These are phyloP conservation scores for Bruguiera parviflora DNA, from an alignment of 345 rosid genomes.

Conservation along the genomic window DNA sequence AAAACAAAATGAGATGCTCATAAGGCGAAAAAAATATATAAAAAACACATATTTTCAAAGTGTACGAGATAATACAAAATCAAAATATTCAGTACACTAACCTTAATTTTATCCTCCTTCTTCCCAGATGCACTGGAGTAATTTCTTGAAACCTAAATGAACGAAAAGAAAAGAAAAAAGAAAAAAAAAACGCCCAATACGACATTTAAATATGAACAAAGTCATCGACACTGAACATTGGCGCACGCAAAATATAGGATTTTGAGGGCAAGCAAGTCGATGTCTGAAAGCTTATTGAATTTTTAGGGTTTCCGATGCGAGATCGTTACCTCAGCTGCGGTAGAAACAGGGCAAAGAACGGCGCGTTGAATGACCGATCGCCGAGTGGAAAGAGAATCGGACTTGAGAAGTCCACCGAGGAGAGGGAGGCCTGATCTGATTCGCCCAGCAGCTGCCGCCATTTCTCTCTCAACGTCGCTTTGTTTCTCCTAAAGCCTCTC, in stretches of 20 bases:
- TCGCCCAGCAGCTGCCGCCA: slow-evolving; percentile 58
- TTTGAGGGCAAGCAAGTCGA: background rate
- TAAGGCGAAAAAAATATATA: too few species aligned
- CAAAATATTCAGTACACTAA: slow-evolving; percentile 16
- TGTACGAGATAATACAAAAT: too few species aligned
- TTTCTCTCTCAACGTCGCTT: slow-evolving; percentile 2
- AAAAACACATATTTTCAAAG: too few species aligned
- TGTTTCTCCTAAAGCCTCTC: too few species aligned
- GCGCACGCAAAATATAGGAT: background rate
- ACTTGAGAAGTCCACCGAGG: slow-evolving; percentile 35
- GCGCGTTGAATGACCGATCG: slow-evolving; percentile 37
- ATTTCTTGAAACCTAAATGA: slow-evolving; percentile 49
- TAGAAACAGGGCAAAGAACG: slow-evolving; percentile 21
- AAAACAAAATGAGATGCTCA: too few species aligned
- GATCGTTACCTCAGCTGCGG: slow-evolving; percentile 42
- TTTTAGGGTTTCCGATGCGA: background rate
- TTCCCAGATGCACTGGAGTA: slow-evolving; percentile 49
- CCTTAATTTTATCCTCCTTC: slow-evolving; percentile 62
- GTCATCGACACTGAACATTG: background rate
- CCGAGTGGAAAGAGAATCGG: slow-evolving; percentile 39
- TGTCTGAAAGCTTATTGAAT: too few species aligned
- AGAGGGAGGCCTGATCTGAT: slow-evolving; percentile 66
- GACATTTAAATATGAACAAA: background rate
- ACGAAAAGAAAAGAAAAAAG: background rate
- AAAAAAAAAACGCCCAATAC: background rate